phyloP scores from a whole-genome alignment of 257 asterid species.

The Plectranthus barbatus region DNA sequence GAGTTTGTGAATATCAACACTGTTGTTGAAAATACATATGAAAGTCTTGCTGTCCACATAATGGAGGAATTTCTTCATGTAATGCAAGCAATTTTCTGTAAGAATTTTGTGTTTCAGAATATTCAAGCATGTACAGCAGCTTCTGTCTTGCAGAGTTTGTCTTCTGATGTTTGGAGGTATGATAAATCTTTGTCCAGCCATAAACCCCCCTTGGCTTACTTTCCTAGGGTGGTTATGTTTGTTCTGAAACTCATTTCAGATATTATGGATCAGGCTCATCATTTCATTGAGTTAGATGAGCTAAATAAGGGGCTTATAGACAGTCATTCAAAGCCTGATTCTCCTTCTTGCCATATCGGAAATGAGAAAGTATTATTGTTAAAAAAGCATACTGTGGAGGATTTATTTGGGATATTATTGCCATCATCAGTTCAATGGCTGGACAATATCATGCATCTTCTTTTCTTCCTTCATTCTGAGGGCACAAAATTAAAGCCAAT shows the following conservation, averaged over 20 bases:
- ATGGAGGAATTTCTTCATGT: conserved; percentile 78
- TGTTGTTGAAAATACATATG: conserved; percentile 57
- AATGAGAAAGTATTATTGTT: conserved; percentile 33
- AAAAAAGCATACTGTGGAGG: conserved; percentile 55
- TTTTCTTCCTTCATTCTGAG: conserved; percentile 68
- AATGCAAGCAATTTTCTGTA: conserved; percentile 45
- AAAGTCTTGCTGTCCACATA: conserved; percentile 55
- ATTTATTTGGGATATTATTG: conserved; percentile 55
- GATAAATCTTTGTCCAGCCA: conserved; percentile 37
- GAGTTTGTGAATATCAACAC: conserved; percentile 51
- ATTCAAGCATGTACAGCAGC: conserved; percentile 64
- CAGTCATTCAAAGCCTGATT: conserved; percentile 21
- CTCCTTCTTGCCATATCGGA: conserved; percentile 45
- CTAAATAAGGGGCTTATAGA: conserved; percentile 19
- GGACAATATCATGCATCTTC: conserved; percentile 64
- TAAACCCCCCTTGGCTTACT: conserved; percentile 70
- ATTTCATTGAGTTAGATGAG: conserved; percentile 39
- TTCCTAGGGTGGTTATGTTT: conserved; percentile 64
- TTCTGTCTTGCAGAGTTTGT: conserved; percentile 53
- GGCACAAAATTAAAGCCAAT: conserved; percentile 69
- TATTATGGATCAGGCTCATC: conserved; percentile 45
- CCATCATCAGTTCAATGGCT: conserved; percentile 73
- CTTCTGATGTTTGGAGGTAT: conserved; percentile 54
- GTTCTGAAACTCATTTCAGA: conserved; percentile 60
- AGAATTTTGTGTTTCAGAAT: conserved; percentile 48